Evolutionary conservation across 306 rosid genomes (phyloP).

Genomic region (Hippophae gyantsensis): DNA sequence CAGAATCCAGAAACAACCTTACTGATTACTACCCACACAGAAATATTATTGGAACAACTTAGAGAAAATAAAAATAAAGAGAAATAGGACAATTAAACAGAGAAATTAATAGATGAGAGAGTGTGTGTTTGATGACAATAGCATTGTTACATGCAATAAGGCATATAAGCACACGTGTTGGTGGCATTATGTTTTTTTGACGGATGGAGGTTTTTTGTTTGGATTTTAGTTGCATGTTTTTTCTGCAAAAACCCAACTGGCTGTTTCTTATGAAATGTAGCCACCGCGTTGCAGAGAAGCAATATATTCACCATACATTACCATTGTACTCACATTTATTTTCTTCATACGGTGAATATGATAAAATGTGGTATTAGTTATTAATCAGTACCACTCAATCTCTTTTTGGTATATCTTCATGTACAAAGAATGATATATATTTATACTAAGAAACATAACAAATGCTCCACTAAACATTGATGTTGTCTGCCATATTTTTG

Average conservation of each 20-base stretch:
- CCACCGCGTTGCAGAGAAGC: too few species aligned
- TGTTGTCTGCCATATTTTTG: too few species aligned
- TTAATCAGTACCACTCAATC: too few species aligned
- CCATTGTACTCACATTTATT: too few species aligned
- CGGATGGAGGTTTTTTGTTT: conserved; percentile 30
- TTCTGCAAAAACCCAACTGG: background rate
- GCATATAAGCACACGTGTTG: conserved; percentile 37
- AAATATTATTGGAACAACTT: background rate
- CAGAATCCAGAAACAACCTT: background rate
- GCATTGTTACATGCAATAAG: conserved; percentile 16
- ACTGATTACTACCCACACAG: background rate
- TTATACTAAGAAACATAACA: too few species aligned
- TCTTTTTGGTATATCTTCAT: too few species aligned
- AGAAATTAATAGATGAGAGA: background rate
- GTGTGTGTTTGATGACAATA: background rate
- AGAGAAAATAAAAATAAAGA: background rate
- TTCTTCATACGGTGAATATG: too few species aligned
- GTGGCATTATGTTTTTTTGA: conserved; percentile 22
- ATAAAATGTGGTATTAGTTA: too few species aligned
- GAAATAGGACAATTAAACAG: background rate
- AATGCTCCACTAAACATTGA: too few species aligned
- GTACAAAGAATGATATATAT: too few species aligned
- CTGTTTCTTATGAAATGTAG: too few species aligned
- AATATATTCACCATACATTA: too few species aligned
- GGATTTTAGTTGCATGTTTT: conserved; percentile 33